Conservation (phyloP, 306 rosid genomes). For the Rubus parviflorus region DNA sequence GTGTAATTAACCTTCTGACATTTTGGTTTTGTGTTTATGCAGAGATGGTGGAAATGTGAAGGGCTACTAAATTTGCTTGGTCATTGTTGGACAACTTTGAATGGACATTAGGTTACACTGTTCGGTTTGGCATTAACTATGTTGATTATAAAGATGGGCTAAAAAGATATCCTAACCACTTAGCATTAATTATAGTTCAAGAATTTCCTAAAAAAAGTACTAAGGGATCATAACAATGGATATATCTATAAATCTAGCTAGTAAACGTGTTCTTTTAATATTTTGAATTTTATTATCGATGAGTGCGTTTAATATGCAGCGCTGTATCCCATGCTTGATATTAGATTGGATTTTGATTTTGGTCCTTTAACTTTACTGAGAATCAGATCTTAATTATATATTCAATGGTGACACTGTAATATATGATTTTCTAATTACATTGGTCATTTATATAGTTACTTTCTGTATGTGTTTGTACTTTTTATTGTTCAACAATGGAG, state of each 20-base stretch:
- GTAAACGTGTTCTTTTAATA: not conserved
- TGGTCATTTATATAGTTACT: not conserved
- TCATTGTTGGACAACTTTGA: constrained; percentile 50
- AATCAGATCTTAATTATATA: not conserved
- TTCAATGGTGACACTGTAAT: not conserved
- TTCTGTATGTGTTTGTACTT: not conserved
- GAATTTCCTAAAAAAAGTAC: constrained; percentile 39
- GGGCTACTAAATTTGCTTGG: constrained; percentile 65
- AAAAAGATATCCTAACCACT: constrained; percentile 49
- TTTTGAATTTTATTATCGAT: not conserved
- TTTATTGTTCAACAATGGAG: not conserved
- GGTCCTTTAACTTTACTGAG: not conserved
- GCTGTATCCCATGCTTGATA: too few relatives aligned
- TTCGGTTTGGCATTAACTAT: constrained; percentile 45
- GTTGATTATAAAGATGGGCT: constrained; percentile 45
- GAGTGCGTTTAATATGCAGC: too few relatives aligned
- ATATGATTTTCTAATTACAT: not conserved
- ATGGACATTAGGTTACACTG: constrained; percentile 48
- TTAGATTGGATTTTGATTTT: not conserved
- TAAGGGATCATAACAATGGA: not conserved
- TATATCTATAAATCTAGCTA: not conserved
- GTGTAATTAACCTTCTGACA: not conserved
- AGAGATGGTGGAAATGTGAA: constrained; percentile 42
- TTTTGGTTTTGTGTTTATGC: constrained; percentile 12
- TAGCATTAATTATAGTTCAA: constrained; percentile 54